These are phyloP conservation scores for Trichoderma guizhouense DNA, from an alignment of 2,329 filamentous ascomycete genomes.

Conservation along the genomic window DNA sequence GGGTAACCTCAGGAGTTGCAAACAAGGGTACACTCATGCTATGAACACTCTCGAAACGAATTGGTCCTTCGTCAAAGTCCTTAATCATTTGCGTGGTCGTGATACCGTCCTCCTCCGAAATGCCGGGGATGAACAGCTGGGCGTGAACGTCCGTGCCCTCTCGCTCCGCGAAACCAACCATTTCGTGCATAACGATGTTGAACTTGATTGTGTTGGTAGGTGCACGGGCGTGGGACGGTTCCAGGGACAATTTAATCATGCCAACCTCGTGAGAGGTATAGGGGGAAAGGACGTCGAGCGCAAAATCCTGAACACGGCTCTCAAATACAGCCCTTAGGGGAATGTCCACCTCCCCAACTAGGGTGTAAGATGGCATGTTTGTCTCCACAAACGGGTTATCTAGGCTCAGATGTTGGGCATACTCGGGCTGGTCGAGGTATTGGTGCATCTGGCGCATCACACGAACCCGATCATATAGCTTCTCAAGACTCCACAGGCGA, in stretches of 20 bases:
- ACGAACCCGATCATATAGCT: slow-evolving; percentile 80
- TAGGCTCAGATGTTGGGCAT: slow-evolving; percentile 85
- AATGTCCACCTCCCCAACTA: slow-evolving; percentile 90
- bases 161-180: slow-evolving; percentile 89
- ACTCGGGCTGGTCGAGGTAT: slow-evolving; percentile 92
- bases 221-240: slow-evolving; percentile 89
- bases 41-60: slow-evolving; percentile 96
- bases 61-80: slow-evolving; percentile 87
- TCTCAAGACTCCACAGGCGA: slow-evolving; percentile 91
- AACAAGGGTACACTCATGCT: slow-evolving; percentile 91
- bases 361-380: slow-evolving; percentile 87
- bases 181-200: slow-evolving; percentile 96
- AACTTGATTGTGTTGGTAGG: slow-evolving; percentile 93
- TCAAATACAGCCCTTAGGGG: slow-evolving; percentile 92
- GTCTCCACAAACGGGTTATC: slow-evolving; percentile 91
- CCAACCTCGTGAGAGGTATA: slow-evolving; percentile 89
- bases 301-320: slow-evolving; percentile 89
- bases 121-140: slow-evolving; percentile 89
- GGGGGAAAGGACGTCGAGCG: slow-evolving; percentile 83
- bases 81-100: slow-evolving; percentile 94
- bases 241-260: slow-evolving; percentile 84
- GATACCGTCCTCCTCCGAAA: slow-evolving; percentile 84
- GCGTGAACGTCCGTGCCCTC: slow-evolving; percentile 96
- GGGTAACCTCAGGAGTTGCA: slow-evolving; percentile 63
- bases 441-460: slow-evolving; percentile 97